These are phyloP conservation scores for Collybia mongolica DNA, from an alignment of 768 basidiomycete genomes.

Conservation along the genomic window DNA sequence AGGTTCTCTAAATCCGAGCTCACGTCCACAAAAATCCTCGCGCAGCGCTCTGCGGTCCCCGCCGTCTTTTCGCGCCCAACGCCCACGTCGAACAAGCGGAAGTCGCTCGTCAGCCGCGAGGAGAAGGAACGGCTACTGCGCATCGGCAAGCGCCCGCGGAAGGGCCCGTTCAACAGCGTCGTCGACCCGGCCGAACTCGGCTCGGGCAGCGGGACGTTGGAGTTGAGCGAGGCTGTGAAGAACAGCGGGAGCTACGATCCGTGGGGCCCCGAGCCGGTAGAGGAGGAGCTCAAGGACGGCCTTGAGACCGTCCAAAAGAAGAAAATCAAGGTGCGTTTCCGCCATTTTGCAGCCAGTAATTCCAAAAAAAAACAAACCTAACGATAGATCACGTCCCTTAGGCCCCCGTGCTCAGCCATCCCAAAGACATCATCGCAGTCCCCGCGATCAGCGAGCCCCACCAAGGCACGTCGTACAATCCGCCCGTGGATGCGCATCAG, in stretches of 20 bases:
- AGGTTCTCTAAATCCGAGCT: conserved; percentile 53
- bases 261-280: conserved; percentile 44
- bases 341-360: not conserved
- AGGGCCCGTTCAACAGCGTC: conserved; percentile 70
- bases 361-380: not conserved
- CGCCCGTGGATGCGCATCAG: conserved; percentile 68
- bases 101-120: conserved; percentile 48
- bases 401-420: conserved; percentile 48
- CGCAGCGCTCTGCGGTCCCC: conserved; percentile 85
- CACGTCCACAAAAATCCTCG: conserved; percentile 75
- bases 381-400: conserved; percentile 20
- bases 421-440: conserved; percentile 53
- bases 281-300: conserved; percentile 32
- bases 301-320: conserved; percentile 40
- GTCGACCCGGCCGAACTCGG: conserved; percentile 69
- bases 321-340: conserved; percentile 50
- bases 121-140: conserved; percentile 77
- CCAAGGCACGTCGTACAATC: conserved; percentile 89
- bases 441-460: conserved; percentile 74
- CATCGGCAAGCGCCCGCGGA: conserved; percentile 70
- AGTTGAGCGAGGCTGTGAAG: conserved; percentile 67
- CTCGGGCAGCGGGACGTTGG: conserved; percentile 62
- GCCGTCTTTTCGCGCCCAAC: conserved; percentile 66
- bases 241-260: conserved; percentile 66
- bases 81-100: conserved; percentile 38